Conservation (phyloP, 768 basidiomycete genomes). For the Mycena amicta region DNA sequence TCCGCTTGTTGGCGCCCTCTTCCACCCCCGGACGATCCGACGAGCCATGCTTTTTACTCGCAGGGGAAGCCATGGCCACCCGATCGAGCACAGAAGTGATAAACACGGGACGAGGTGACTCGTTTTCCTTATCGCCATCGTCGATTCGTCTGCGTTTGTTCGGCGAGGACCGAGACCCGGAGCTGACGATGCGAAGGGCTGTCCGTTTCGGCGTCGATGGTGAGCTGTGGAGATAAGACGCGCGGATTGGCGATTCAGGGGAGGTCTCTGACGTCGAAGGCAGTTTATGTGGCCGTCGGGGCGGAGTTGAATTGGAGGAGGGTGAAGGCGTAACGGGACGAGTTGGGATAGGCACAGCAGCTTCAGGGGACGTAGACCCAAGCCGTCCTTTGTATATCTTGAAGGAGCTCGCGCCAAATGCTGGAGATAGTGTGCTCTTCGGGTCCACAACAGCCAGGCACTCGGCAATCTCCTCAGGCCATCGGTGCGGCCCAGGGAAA, state of each 20-base stretch:
- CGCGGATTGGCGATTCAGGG: constrained; percentile 24
- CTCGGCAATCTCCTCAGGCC: constrained; percentile 50
- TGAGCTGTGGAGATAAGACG: constrained; percentile 31
- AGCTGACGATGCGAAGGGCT: constrained; percentile 19
- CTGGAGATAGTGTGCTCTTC: constrained; percentile 15
- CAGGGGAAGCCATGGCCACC: constrained; percentile 43
- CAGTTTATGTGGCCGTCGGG: constrained; percentile 40
- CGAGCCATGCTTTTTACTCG: constrained; percentile 55
- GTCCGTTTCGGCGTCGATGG: constrained; percentile 40
- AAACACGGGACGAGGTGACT: constrained; percentile 38
- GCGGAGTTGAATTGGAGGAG: constrained; percentile 31
- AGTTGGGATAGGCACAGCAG: constrained; percentile 21
- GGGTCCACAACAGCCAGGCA: constrained; percentile 25
- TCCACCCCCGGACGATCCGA: constrained; percentile 38
- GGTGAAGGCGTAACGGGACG: constrained; percentile 19
- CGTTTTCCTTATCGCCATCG: constrained; percentile 62
- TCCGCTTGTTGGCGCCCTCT: constrained; percentile 33
- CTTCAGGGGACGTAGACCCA: constrained; percentile 6
- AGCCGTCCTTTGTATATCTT: no score
- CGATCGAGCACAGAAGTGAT: constrained; percentile 48
- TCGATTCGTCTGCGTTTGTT: constrained; percentile 39
- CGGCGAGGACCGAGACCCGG: constrained; percentile 31
- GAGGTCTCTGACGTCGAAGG: constrained; percentile 31
- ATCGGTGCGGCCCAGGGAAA: constrained; percentile 47
- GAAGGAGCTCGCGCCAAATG: no score